Conservation (phyloP, 1,139 yeast species). For the Hyphopichia fennica region DNA sequence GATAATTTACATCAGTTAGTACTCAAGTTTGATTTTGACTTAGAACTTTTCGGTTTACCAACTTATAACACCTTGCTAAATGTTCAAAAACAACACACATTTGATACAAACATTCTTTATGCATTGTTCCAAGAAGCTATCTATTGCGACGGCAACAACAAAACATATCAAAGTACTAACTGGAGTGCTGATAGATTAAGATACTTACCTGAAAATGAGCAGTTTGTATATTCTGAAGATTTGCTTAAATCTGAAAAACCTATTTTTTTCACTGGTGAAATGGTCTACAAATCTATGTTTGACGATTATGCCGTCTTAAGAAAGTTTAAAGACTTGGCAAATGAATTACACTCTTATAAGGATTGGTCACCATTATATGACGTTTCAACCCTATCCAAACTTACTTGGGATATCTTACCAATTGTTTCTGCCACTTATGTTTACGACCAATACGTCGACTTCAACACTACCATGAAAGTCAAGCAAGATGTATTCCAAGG, state of each 20-base stretch:
- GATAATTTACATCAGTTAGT: conserved; percentile 46
- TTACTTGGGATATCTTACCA: conserved; percentile 41
- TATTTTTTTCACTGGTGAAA: conserved; percentile 57
- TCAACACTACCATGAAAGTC: conserved; percentile 37
- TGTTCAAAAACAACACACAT: conserved; percentile 35
- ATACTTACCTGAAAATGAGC: conserved; percentile 21
- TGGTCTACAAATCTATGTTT: conserved; percentile 53
- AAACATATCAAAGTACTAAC: conserved; percentile 18
- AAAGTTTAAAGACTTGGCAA: conserved; percentile 41
- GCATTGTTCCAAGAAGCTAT: conserved; percentile 60
- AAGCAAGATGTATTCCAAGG: conserved; percentile 28
- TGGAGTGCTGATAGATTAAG: conserved; percentile 54
- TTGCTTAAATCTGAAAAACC: conserved; percentile 13
- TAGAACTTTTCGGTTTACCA: conserved; percentile 31
- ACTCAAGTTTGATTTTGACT: conserved; percentile 36
- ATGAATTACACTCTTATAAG: conserved; percentile 37
- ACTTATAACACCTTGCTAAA: conserved; percentile 32
- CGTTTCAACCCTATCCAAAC: conserved; percentile 22
- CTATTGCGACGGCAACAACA: conserved; percentile 42
- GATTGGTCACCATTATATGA: conserved; percentile 48
- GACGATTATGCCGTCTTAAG: conserved; percentile 47
- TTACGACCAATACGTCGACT: conserved; percentile 57
- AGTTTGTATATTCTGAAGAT: conserved; percentile 20
- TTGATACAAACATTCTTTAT: conserved; percentile 54
- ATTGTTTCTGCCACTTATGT: conserved; percentile 52